Base-by-base conservation (phyloP, 2,329 filamentous ascomycete genomes). In the Aspergillus sp. region DNA sequence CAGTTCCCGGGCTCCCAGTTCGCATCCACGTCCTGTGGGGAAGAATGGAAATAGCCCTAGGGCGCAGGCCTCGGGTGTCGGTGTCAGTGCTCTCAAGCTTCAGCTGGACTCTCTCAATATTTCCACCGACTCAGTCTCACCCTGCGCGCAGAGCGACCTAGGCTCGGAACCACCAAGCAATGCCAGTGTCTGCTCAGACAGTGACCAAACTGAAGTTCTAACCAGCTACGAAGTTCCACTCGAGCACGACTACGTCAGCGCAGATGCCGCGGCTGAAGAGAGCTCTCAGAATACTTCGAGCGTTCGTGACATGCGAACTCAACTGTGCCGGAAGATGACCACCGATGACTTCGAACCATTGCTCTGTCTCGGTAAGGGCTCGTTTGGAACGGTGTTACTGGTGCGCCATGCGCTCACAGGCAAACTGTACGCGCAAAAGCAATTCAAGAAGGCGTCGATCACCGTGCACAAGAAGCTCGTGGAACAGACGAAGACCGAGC, bases 401-500 rank as follows among this genome's bases (percentile, higher is more conserved):
- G 95, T 99, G 56, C 94, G 92, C 75, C 93, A 99, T 75, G 85
- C 85, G 47, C 77, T 84, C 25, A 97, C 92, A 2, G 94, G 94
- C 40, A 87, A 89, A 41, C 82, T 99, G 4, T 99, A 92, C 67
- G 95, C 94, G 1, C 95, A 99, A 77, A 99, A 99, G 78, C 93
- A 97, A 74, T 94, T 99, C 76, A 94, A 93, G 71, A 99, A 99
- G 76, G 94, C 95, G 0, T 96, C 91, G 7, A 78, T 99, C 48
- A 91, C 92, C 1, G 90, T 99, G 36, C 92, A 97, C 75, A 97
- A 96, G 80, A 91, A 92, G 71, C 83, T 97, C 29, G 85, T 99
- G 47, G 92, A 97, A 75, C 94, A 97, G 77, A 97, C 94, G 52
- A 96, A 95, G 80, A 97, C 93, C 2, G 94, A 99, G 76, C 88